phyloP scores from a whole-genome alignment of 441 rosid genomes.

The Pelargonium myrrhifolium region DNA sequence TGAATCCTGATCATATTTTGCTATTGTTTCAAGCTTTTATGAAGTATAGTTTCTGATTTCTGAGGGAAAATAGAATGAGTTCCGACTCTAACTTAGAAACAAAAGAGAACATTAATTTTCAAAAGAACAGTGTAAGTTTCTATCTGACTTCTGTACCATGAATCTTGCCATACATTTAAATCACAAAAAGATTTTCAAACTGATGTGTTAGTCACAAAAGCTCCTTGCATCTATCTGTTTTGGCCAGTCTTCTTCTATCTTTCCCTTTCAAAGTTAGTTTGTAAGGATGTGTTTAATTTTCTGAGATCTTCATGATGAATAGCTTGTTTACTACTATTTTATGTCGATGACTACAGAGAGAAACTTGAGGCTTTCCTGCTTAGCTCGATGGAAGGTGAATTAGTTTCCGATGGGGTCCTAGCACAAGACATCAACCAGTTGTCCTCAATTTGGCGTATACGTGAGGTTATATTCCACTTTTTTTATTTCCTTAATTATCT shows the following conservation, averaged over 20 bases:
- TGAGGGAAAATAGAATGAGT: neutral
- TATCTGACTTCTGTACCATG: neutral
- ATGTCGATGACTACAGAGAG: conserved; percentile 45
- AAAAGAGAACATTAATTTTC: conserved; percentile 1
- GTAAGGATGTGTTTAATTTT: no score
- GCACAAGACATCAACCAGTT: conserved; percentile 93
- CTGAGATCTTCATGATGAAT: no score
- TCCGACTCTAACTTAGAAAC: neutral
- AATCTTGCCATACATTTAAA: neutral
- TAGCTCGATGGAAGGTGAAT: conserved; percentile 64
- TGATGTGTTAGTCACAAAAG: neutral
- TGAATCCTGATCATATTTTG: neutral
- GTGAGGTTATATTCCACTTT: conserved; percentile 56
- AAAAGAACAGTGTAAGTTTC: neutral
- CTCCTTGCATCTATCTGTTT: neutral
- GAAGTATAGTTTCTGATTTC: conserved; percentile 4
- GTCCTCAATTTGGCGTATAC: conserved; percentile 81
- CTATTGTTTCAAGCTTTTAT: neutral
- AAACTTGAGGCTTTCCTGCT: conserved; percentile 86
- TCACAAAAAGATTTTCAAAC: neutral
- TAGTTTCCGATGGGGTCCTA: conserved; percentile 80
- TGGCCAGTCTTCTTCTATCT: neutral
- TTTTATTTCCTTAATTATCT: neutral
- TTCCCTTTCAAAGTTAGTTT: no score
- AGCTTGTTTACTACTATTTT: conserved; percentile 1